Evolutionary conservation across 2,329 filamentous ascomycete genomes (phyloP).

Genomic region (Alternaria consortialis): DNA sequence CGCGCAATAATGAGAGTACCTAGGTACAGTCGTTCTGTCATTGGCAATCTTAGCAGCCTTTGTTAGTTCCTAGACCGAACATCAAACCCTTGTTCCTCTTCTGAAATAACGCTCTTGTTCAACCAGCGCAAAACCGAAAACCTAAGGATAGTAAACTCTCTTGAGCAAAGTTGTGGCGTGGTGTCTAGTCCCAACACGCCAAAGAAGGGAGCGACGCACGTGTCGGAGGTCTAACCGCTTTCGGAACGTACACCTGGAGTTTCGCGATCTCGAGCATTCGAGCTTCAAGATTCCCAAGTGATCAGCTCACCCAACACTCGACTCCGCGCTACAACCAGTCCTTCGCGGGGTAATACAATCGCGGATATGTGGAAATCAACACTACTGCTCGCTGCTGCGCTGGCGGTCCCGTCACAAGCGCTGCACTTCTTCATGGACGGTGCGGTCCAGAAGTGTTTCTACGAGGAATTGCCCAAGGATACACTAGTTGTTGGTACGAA

Average conservation of each 20-base stretch:
- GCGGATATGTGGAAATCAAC: conserved; percentile 55
- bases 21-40: background rate
- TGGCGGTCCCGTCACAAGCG: conserved; percentile 73
- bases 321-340: conserved; percentile 30
- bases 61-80: too few relatives aligned
- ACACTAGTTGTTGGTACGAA: conserved; percentile 85
- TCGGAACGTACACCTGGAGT: conserved; percentile 37
- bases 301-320: conserved; percentile 28
- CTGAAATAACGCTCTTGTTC: background rate
- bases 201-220: conserved; percentile 25
- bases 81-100: too few relatives aligned
- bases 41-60: background rate
- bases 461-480: conserved; percentile 96
- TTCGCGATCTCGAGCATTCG: conserved; percentile 31
- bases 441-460: conserved; percentile 90
- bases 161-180: background rate
- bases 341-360: conserved; percentile 30
- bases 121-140: too few relatives aligned
- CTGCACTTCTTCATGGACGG: conserved; percentile 97
- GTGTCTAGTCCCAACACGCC: conserved; percentile 4
- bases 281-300: conserved; percentile 34
- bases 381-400: conserved; percentile 70
- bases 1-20: too few relatives aligned
- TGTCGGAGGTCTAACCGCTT: conserved; percentile 30
- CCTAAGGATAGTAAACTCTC: background rate